phyloP scores from a whole-genome alignment of 345 rosid genomes.

The Populus ilicifolia region DNA sequence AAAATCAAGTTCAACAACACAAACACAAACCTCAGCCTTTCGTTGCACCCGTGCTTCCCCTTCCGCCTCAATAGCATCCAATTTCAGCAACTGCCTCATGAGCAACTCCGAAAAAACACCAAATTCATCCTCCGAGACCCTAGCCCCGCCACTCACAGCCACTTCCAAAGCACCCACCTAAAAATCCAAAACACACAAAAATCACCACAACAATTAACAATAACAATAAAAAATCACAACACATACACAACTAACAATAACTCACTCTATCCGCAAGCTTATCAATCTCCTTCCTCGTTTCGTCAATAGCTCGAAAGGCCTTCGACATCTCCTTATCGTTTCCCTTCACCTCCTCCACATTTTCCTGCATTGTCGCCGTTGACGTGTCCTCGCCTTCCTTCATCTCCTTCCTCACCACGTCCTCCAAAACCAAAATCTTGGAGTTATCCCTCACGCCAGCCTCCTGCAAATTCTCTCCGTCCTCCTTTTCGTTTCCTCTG shows the following conservation, averaged over 20 bases:
- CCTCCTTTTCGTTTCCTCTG: constrained; percentile 75
- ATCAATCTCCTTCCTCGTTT: constrained; percentile 56
- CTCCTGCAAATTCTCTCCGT: constrained; percentile 44
- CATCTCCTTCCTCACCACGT: constrained; percentile 37
- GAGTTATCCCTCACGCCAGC: constrained; percentile 71
- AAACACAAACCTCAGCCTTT: constrained; percentile 72
- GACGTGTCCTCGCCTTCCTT: constrained; percentile 5
- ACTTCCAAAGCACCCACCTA: constrained; percentile 73
- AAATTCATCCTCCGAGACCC: constrained; percentile 58
- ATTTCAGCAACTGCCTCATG: constrained; percentile 76
- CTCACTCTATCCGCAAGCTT: constrained; percentile 75
- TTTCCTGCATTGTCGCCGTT: background rate
- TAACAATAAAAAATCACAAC: background rate
- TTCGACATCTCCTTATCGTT: constrained; percentile 38
- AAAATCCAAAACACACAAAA: constrained; percentile 2
- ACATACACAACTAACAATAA: background rate
- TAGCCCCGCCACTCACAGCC: constrained; percentile 57
- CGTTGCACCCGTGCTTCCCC: constrained; percentile 79
- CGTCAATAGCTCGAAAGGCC: constrained; percentile 51
- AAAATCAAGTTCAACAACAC: background rate
- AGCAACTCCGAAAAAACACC: constrained; percentile 67
- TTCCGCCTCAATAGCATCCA: constrained; percentile 77
- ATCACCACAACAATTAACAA: background rate
- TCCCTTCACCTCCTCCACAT: constrained; percentile 12
- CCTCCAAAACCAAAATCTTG: constrained; percentile 56